Percentiles rank a stretch among this genome's conserved stretches.
Conservation (phyloP, 768 basidiomycete species). For the Amanita phalloides region DNA sequence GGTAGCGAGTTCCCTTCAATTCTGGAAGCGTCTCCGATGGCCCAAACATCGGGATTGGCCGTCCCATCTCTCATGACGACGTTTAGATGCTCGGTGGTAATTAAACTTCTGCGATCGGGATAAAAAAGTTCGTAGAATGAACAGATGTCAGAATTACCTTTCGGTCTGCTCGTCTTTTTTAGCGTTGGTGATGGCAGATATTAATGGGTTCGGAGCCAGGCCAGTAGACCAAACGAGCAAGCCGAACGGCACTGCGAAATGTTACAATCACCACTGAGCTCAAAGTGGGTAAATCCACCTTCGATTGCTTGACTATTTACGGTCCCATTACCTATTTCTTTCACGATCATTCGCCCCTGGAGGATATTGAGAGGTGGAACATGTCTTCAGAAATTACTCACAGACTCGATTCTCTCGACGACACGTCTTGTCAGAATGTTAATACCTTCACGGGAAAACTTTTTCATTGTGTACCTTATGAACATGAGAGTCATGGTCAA, state of each 20-base stretch:
- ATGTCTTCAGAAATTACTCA: conserved; percentile 13
- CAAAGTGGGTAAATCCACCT: conserved; percentile 1
- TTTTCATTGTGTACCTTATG: conserved; percentile 53
- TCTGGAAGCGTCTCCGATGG: conserved; percentile 69
- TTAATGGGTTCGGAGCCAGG: conserved; percentile 70
- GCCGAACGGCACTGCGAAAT: conserved; percentile 57
- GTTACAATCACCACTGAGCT: conserved; percentile 1
- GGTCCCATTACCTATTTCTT: conserved; percentile 60
- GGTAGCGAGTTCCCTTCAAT: conserved; percentile 52
- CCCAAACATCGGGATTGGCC: conserved; percentile 63
- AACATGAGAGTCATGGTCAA: neutral
- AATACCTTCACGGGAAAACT: conserved; percentile 68
- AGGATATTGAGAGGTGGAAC: neutral
- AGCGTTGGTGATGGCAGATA: conserved; percentile 46
- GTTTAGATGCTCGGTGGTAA: conserved; percentile 50
- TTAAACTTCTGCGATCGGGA: conserved; percentile 15
- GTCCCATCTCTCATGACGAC: conserved; percentile 42
- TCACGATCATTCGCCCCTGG: conserved; percentile 58
- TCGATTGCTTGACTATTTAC: neutral
- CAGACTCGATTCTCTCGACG: conserved; percentile 58
- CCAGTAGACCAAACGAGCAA: conserved; percentile 87
- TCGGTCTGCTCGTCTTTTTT: conserved; percentile 51
- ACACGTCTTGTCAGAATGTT: conserved; percentile 61
- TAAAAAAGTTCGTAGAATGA: neutral
- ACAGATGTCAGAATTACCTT: conserved; percentile 23